phyloP scores from a whole-genome alignment of 305 asterid genomes.

The Andrographis paniculata region DNA sequence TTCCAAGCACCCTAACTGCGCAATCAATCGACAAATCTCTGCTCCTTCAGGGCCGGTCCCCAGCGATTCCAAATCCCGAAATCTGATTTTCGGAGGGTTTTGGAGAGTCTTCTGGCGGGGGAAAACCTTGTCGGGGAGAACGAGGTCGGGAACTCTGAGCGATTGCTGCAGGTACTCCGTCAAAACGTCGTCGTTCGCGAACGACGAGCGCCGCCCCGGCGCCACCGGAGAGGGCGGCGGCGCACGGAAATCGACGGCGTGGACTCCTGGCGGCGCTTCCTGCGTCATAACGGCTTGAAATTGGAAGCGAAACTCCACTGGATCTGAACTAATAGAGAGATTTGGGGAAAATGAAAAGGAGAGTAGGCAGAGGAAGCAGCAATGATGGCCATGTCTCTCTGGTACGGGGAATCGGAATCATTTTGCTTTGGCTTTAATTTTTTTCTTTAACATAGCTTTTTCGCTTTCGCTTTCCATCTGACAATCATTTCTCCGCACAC shows the following conservation, averaged over 20 bases:
- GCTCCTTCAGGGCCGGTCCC: constrained; percentile 16
- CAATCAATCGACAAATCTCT: constrained; percentile 30
- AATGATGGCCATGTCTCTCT: constrained; percentile 71
- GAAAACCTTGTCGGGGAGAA: constrained; percentile 61
- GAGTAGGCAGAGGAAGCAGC: constrained; percentile 40
- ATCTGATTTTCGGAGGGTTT: constrained; percentile 46
- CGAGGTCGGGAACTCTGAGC: constrained; percentile 59
- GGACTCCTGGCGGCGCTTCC: constrained; percentile 29
- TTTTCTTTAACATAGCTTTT: constrained; percentile 10
- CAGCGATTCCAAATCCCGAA: constrained; percentile 20
- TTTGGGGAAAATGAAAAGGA: constrained; percentile 12
- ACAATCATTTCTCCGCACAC: too few species aligned
- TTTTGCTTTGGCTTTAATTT: constrained; percentile 28
- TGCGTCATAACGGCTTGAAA: too few species aligned
- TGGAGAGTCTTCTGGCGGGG: constrained; percentile 48
- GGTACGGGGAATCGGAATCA: too few species aligned
- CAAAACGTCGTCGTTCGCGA: constrained; percentile 54
- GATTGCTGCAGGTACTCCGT: constrained; percentile 59
- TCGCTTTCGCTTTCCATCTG: too few species aligned
- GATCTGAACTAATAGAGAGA: neutral
- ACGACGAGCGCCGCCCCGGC: constrained; percentile 49
- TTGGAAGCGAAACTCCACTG: constrained; percentile 26
- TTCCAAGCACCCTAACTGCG: constrained; percentile 58
- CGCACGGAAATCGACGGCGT: constrained; percentile 61
- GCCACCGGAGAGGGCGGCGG: constrained; percentile 93